These are phyloP conservation scores for Larix sibirica DNA, from an alignment of 83 land plant species.

Conservation along the genomic window DNA sequence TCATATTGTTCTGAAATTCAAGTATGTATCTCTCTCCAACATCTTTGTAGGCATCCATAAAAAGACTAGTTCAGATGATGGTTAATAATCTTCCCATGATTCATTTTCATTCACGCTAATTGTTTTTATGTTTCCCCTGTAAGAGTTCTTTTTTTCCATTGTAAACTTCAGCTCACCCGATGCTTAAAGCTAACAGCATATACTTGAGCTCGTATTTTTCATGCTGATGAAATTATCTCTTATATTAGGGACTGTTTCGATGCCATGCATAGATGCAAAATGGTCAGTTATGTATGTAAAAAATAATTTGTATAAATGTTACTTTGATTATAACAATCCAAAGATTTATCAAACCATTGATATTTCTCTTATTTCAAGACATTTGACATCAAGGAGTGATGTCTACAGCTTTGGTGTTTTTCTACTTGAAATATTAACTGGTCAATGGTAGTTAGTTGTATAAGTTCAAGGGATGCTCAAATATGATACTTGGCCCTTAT, in stretches of 20 bases:
- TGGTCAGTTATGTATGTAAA: not conserved
- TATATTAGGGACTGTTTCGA: not conserved
- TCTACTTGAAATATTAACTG: constrained; percentile 55
- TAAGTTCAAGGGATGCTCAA: no score
- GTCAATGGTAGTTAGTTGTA: constrained; percentile 22
- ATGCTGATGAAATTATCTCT: not conserved
- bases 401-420: constrained; percentile 65
- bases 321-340: not conserved
- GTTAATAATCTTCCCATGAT: not conserved
- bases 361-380: constrained; percentile 11
- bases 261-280: not conserved
- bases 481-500: no score
- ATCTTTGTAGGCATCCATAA: not conserved
- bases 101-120: not conserved
- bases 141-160: not conserved
- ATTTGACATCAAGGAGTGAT: constrained; percentile 57
- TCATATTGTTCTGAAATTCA: not conserved
- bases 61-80: not conserved
- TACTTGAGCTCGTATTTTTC: not conserved
- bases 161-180: not conserved
- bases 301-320: no score
- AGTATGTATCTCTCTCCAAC: not conserved
- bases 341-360: not conserved
- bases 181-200: not conserved
- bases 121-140: not conserved